These are phyloP conservation scores for Pythium insidiosum DNA, from an alignment of 352 stramenopile species.

Conservation along the genomic window DNA sequence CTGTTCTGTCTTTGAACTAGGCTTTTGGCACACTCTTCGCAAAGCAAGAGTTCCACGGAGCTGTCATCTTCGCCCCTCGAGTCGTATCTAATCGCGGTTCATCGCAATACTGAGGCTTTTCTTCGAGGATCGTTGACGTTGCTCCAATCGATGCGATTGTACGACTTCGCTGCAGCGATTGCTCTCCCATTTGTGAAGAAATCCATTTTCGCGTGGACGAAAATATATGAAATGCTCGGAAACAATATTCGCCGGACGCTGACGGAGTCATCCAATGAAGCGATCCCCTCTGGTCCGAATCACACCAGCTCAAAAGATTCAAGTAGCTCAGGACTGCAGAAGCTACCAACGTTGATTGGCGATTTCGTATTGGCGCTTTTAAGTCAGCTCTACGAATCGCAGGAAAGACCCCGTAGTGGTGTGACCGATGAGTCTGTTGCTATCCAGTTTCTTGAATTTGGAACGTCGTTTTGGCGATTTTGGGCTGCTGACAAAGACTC, in stretches of 20 bases:
- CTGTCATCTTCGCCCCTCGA: slow-evolving; percentile 51
- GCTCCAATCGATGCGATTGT: slow-evolving; percentile 57
- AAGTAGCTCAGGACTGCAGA: slow-evolving; percentile 33
- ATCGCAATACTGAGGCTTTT: slow-evolving; percentile 68
- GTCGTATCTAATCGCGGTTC: slow-evolving; percentile 50
- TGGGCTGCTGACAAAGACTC: slow-evolving; percentile 40
- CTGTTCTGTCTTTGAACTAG: too few relatives aligned
- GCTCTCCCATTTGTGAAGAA: slow-evolving; percentile 64
- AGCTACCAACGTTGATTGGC: slow-evolving; percentile 59
- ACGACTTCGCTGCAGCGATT: slow-evolving; percentile 42
- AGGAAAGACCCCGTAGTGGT: slow-evolving; percentile 3
- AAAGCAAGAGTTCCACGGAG: slow-evolving; percentile 32
- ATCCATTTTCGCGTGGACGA: slow-evolving; percentile 64
- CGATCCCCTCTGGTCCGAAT: slow-evolving; percentile 7
- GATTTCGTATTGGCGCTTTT: slow-evolving; percentile 59
- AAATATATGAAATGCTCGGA: slow-evolving; percentile 56
- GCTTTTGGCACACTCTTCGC: slow-evolving; percentile 42
- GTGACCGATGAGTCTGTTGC: slow-evolving; percentile 37
- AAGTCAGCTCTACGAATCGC: slow-evolving; percentile 32
- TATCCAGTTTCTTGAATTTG: slow-evolving; percentile 68
- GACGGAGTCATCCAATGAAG: slow-evolving; percentile 3
- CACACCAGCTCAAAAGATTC: slow-evolving; percentile 12
- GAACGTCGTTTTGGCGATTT: slow-evolving; percentile 67
- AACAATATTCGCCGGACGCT: slow-evolving; percentile 19
- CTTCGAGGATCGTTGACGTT: slow-evolving; percentile 59